Evolutionary conservation across 2,329 filamentous ascomycete genomes (phyloP), one percentile per base, ranked within the genome.

Genomic region (Aspergillus melleus): DNA sequence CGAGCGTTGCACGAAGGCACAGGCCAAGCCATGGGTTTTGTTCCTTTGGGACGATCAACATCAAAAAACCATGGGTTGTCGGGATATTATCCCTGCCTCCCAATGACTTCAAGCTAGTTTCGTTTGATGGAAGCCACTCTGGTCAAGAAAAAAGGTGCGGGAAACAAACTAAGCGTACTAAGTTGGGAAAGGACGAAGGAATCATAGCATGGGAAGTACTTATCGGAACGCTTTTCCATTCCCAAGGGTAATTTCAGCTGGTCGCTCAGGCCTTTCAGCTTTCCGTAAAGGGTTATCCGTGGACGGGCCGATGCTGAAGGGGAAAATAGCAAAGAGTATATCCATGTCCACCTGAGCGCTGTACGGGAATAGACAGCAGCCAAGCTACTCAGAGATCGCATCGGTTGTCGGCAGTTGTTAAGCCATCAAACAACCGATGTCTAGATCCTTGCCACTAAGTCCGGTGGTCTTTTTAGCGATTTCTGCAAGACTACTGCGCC

Each of bases 371-470:
- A 42, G 22, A 53, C 6, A 30, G 50, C 42, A 24, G 39, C 50
- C 11, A 44, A 49, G 36, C 14, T 42, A 8, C 16, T n/a, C 36
- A 11, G n/a, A 24, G 14, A 39, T 55, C 52, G 52, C n/a, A 55
- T 51, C 59, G 58, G 58, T 54, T 59, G 36, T 58, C 39, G 57
- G 58, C 54, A 59, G 59, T 24, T 49, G 49, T 26, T 22, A 20
- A 50, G 22, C 19, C 36, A 32, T 54, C 32, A 46, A 55, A 49
- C 56, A 39, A 30, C 47, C 57, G 51, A 49, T 54, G 51, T 54
- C 53, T 12, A 20, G 54, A 55, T 29, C 8, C 52, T 42, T 57
- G 54, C 24, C 44, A 52, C 16, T 22, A n/a, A 47, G 16, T 3
- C 8, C 12, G 19, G 19, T 29, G 47, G 10, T 50, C 26, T 39